Percentiles rank a stretch among this genome's conserved stretches.
Evolutionary conservation across 176 grass and related monocot species (phyloP).

Genomic region (Carex parvula): DNA sequence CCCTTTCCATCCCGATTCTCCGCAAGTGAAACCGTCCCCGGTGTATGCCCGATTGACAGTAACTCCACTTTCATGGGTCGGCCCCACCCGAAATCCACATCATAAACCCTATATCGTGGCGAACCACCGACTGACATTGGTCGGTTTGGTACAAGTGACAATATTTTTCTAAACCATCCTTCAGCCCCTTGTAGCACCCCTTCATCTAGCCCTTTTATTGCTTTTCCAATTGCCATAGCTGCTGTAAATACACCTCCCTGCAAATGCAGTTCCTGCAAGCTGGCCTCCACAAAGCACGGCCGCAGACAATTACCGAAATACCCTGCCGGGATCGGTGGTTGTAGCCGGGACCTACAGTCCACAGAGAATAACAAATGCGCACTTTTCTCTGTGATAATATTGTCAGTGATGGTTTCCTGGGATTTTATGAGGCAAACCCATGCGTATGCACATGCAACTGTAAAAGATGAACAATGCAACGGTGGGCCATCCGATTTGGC

Average conservation of each 20-base stretch:
- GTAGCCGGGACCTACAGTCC: slow-evolving; percentile 60
- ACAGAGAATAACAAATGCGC: slow-evolving; percentile 84
- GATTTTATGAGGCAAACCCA: slow-evolving; percentile 64
- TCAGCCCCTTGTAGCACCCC: slow-evolving; percentile 71
- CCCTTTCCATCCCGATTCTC: slow-evolving; percentile 52
- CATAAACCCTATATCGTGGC: slow-evolving; percentile 76
- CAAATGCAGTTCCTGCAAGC: slow-evolving; percentile 33
- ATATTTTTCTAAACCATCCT: slow-evolving; percentile 75
- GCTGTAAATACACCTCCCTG: slow-evolving; percentile 47
- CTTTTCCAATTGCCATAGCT: slow-evolving; percentile 50
- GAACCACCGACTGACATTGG: slow-evolving; percentile 95
- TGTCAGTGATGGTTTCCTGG: background rate
- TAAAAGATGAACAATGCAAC: slow-evolving; percentile 71
- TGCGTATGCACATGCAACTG: slow-evolving; percentile 84
- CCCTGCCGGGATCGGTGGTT: slow-evolving; percentile 51
- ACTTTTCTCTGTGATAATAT: background rate
- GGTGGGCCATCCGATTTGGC: slow-evolving; percentile 16
- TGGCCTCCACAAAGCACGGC: slow-evolving; percentile 75
- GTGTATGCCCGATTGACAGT: slow-evolving; percentile 83
- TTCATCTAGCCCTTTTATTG: slow-evolving; percentile 52
- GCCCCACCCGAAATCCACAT: slow-evolving; percentile 63
- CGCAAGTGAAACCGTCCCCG: slow-evolving; percentile 75
- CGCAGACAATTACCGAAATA: slow-evolving; percentile 96
- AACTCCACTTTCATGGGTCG: slow-evolving; percentile 75
- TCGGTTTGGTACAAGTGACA: slow-evolving; percentile 53